These are phyloP conservation scores for Fusarium tjaetaba DNA, from an alignment of 2,329 filamentous ascomycete species.

Conservation along the genomic window DNA sequence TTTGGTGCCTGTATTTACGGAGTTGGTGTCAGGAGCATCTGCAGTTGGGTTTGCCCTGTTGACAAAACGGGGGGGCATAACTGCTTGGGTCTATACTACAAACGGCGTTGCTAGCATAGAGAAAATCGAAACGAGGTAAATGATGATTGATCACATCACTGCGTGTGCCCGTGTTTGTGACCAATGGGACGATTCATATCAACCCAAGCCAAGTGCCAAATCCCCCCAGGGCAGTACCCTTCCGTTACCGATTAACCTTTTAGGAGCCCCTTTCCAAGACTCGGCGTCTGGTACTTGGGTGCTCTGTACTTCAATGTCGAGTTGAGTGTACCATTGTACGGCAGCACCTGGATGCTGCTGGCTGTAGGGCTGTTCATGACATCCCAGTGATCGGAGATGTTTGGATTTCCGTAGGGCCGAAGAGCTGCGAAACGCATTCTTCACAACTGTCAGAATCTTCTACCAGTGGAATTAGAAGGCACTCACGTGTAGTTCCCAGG, in stretches of 20 bases:
- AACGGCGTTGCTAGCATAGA: slow-evolving; percentile 10
- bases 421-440: slow-evolving; percentile 56
- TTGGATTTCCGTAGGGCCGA: slow-evolving; percentile 54
- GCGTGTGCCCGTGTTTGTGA: neutral
- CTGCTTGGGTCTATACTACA: slow-evolving; percentile 9
- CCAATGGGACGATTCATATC: neutral
- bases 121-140: slow-evolving; percentile 1
- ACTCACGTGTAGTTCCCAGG: slow-evolving; percentile 55
- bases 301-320: slow-evolving; percentile 33
- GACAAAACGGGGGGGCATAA: neutral
- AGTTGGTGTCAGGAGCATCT: slow-evolving; percentile 17
- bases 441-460: slow-evolving; percentile 9
- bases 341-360: slow-evolving; percentile 49
- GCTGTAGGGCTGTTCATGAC: slow-evolving; percentile 48
- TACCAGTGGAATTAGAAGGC: neutral
- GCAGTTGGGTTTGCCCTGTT: slow-evolving; percentile 1
- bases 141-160: slow-evolving; percentile 3
- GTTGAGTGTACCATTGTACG: slow-evolving; percentile 44
- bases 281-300: slow-evolving; percentile 12
- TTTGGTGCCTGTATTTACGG: slow-evolving; percentile 15
- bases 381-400: slow-evolving; percentile 55
- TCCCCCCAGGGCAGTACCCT: neutral
- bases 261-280: neutral
- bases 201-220: neutral
- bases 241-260: neutral